These are phyloP conservation scores for Ceratocystis huliohia DNA, from an alignment of 2,329 filamentous ascomycete species.

Conservation along the genomic window DNA sequence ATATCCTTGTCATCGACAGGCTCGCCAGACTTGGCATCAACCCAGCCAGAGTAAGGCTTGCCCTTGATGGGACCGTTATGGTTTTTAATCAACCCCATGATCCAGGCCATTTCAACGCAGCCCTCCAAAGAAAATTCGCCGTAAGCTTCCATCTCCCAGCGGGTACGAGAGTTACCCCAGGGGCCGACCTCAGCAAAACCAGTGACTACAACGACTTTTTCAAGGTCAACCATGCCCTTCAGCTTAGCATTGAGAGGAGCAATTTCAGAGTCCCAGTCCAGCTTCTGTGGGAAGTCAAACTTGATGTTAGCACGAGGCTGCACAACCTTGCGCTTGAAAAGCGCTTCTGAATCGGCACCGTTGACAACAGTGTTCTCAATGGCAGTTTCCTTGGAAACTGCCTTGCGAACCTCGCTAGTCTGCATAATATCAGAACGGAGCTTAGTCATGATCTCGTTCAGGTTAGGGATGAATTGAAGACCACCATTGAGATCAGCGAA, in stretches of 20 bases:
- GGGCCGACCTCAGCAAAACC: slow-evolving; percentile 93
- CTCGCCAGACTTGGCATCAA: slow-evolving; percentile 85
- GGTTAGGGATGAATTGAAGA: slow-evolving; percentile 89
- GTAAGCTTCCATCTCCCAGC: slow-evolving; percentile 98
- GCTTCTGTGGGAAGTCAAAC: slow-evolving; percentile 82
- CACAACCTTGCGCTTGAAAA: slow-evolving; percentile 90
- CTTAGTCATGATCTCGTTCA: slow-evolving; percentile 87
- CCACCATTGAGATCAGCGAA: slow-evolving; percentile 97
- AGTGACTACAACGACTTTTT: slow-evolving; percentile 94
- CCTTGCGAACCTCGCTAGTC: slow-evolving; percentile 82
- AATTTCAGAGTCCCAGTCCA: slow-evolving; percentile 83
- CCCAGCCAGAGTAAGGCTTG: slow-evolving; percentile 91
- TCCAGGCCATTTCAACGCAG: slow-evolving; percentile 98
- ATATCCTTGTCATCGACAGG: slow-evolving; percentile 97
- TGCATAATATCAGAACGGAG: slow-evolving; percentile 91
- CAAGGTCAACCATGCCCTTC: slow-evolving; percentile 96
- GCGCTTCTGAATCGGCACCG: slow-evolving; percentile 76
- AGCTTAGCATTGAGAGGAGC: slow-evolving; percentile 77
- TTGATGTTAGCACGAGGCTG: slow-evolving; percentile 96
- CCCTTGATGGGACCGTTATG: slow-evolving; percentile 94
- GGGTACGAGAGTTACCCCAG: slow-evolving; percentile 95
- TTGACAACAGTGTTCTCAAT: slow-evolving; percentile 97
- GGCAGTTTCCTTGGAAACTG: slow-evolving; percentile 88
- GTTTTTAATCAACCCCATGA: slow-evolving; percentile 99
- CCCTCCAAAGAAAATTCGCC: slow-evolving; percentile 96